Conservation (phyloP, 2,329 filamentous ascomycete genomes). For the Fusarium sp. region DNA sequence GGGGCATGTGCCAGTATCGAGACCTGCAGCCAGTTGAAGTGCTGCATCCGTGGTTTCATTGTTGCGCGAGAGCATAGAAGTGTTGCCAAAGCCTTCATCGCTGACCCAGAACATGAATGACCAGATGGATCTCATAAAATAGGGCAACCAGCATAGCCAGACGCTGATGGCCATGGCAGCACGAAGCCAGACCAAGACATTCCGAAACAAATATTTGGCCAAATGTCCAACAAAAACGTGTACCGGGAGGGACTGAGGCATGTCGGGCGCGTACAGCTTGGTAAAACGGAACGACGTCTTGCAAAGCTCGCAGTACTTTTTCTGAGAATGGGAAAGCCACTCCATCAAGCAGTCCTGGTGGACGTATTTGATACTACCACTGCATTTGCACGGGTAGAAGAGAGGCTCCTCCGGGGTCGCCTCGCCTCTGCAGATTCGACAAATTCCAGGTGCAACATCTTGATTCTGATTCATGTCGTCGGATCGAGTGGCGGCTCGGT, state of each 20-base stretch:
- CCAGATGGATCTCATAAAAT: conserved; percentile 92
- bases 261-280: conserved; percentile 93
- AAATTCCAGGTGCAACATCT: conserved; percentile 75
- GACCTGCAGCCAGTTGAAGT: conserved; percentile 46
- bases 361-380: conserved; percentile 97
- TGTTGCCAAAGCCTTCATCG: conserved; percentile 73
- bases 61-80: conserved; percentile 42
- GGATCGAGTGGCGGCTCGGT: conserved; percentile 39
- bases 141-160: conserved; percentile 91
- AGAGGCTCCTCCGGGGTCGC: conserved; percentile 84
- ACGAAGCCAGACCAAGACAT: conserved; percentile 81
- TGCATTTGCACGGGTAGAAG: conserved; percentile 99
- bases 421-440: conserved; percentile 95
- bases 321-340: conserved; percentile 98
- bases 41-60: conserved; percentile 41
- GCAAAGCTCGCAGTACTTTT: conserved; percentile 99
- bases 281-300: conserved; percentile 99
- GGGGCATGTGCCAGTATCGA: conserved; percentile 48
- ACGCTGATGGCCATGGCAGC: conserved; percentile 83
- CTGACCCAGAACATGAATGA: conserved; percentile 94
- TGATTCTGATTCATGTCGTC: conserved; percentile 45
- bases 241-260: conserved; percentile 86
- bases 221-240: conserved; percentile 85
- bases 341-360: conserved; percentile 99
- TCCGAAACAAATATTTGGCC: conserved; percentile 76